Evolutionary conservation across 2,329 filamentous ascomycete genomes (phyloP).

Genomic region (Aureobasidium uvarum): DNA sequence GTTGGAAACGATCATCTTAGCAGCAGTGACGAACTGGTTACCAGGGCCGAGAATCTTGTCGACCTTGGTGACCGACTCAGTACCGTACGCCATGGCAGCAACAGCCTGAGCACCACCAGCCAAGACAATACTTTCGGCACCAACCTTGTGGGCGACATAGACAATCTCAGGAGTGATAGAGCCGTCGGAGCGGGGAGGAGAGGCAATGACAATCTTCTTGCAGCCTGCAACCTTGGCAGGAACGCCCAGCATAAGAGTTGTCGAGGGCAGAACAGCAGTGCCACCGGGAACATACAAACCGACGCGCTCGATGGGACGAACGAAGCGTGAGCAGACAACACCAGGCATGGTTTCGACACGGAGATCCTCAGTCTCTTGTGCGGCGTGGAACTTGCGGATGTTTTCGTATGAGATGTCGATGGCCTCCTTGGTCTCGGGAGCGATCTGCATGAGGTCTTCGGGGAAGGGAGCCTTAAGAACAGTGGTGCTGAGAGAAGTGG

Average conservation of each 20-base stretch:
- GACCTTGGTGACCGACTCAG: constrained; percentile 89
- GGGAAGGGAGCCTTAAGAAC: constrained; percentile 90
- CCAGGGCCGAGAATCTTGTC: constrained; percentile 98
- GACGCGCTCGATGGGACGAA: constrained; percentile 89
- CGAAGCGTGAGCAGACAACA: constrained; percentile 90
- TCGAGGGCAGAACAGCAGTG: constrained; percentile 94
- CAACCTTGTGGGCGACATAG: constrained; percentile 94
- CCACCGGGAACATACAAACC: constrained; percentile 94
- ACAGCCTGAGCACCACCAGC: constrained; percentile 95
- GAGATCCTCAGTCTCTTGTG: constrained; percentile 81
- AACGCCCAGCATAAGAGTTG: constrained; percentile 95
- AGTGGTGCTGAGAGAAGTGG: constrained; percentile 82
- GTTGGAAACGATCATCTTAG: constrained; percentile 97
- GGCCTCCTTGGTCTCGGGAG: constrained; percentile 80
- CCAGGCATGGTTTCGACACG: constrained; percentile 97
- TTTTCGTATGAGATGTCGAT: constrained; percentile 94
- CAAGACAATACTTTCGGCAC: constrained; percentile 91
- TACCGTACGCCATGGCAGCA: constrained; percentile 95
- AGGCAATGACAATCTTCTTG: constrained; percentile 89
- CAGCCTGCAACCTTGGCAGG: constrained; percentile 97
- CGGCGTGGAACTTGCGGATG: constrained; percentile 89
- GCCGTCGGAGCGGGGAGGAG: constrained; percentile 84
- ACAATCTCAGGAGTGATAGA: constrained; percentile 95
- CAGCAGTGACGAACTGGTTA: constrained; percentile 97
- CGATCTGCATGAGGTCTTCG: constrained; percentile 76